Conservation (phyloP, 257 asterid genomes). For the Cordia subcordata region DNA sequence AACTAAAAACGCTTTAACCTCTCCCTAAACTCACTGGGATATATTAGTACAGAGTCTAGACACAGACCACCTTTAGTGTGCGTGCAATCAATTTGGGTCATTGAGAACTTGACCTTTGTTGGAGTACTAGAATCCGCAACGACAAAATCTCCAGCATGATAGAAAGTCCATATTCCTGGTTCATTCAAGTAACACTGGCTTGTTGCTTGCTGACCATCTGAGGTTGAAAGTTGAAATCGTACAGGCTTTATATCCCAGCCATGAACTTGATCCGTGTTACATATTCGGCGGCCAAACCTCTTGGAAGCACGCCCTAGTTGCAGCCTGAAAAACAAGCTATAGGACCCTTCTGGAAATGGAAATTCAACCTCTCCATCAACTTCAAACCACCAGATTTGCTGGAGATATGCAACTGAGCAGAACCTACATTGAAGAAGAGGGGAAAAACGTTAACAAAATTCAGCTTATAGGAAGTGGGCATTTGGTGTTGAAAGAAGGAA, state of each 20-base stretch:
- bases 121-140: slow-evolving; percentile 31
- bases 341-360: slow-evolving; percentile 75
- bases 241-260: slow-evolving; percentile 93
- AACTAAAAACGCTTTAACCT: slow-evolving; percentile 59
- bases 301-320: slow-evolving; percentile 63
- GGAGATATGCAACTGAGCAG: slow-evolving; percentile 76
- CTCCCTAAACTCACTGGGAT: slow-evolving; percentile 51
- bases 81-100: slow-evolving; percentile 96
- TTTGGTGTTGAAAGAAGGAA: not conserved
- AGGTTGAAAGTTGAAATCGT: slow-evolving; percentile 64
- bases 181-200: slow-evolving; percentile 75
- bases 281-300: slow-evolving; percentile 62
- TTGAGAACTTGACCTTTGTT: slow-evolving; percentile 62
- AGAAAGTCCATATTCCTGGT: slow-evolving; percentile 64
- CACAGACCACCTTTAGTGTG: slow-evolving; percentile 91
- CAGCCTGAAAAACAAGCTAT: slow-evolving; percentile 72
- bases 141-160: slow-evolving; percentile 75
- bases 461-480: not conserved
- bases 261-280: slow-evolving; percentile 68
- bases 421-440: slow-evolving; percentile 37
- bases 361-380: slow-evolving; percentile 81
- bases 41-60: slow-evolving; percentile 75
- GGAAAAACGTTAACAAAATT: not conserved
- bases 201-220: slow-evolving; percentile 70
- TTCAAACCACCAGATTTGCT: slow-evolving; percentile 98